Conservation (phyloP, 78 protist species). For the Dictyostelium purpureum region DNA sequence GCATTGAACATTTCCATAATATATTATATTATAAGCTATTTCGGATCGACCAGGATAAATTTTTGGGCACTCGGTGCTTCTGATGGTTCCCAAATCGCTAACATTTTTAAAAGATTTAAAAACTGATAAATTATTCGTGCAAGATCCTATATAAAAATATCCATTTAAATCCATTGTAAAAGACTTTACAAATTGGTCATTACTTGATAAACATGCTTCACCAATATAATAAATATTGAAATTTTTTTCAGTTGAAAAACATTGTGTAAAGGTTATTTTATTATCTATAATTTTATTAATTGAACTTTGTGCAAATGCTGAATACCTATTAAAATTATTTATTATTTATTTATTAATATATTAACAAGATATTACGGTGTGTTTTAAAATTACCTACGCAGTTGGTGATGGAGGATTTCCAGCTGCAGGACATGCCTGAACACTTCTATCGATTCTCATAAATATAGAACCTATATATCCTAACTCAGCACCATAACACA, state of each 20-base stretch:
- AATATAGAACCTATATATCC: neutral
- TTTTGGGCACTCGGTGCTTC: too few species aligned
- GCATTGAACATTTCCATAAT: neutral
- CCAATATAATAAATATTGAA: too few species aligned
- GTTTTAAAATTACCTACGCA: neutral
- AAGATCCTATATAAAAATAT: neutral
- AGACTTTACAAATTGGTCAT: neutral
- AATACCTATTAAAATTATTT: too few species aligned
- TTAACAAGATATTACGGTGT: neutral
- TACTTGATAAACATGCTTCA: too few species aligned
- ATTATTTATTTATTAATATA: neutral
- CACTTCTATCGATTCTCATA: neutral
- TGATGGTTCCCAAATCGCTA: too few species aligned
- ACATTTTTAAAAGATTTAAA: neutral
- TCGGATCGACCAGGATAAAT: too few species aligned
- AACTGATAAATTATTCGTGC: neutral
- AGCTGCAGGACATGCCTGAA: too few species aligned
- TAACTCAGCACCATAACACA: neutral
- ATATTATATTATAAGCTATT: neutral
- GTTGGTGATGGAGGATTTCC: neutral
- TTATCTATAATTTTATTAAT: too few species aligned
- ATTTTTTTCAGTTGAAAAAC: too few species aligned
- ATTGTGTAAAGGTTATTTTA: too few species aligned
- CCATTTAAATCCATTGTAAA: neutral
- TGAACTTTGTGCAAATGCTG: too few species aligned